Conservation (phyloP, 345 rosid genomes). For the Eucalyptus paniculata region DNA sequence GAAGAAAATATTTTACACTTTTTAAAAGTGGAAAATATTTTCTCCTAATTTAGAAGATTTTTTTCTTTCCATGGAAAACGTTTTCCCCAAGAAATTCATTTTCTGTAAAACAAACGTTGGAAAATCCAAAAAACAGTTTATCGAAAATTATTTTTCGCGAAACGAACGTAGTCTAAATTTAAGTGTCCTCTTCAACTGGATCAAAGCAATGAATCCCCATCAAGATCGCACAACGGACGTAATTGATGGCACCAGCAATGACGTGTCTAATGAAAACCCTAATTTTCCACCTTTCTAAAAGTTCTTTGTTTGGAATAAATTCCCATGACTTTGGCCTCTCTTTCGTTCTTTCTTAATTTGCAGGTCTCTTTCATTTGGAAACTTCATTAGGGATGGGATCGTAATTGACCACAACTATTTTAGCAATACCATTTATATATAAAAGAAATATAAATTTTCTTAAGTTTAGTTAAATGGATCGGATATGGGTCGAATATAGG, state of each 20-base stretch:
- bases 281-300: not conserved
- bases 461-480: no score
- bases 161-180: not conserved
- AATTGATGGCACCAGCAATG: not conserved
- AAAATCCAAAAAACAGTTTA: no score
- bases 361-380: not conserved
- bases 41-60: no score
- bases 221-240: not conserved
- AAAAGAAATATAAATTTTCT: no score
- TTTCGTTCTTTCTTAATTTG: not conserved
- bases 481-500: no score
- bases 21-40: no score
- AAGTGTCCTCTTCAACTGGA: not conserved
- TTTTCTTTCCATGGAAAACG: no score
- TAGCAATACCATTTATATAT: no score
- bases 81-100: no score
- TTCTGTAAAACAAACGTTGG: fast-evolving
- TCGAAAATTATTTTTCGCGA: no score
- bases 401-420: not conserved
- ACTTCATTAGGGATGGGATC: not conserved
- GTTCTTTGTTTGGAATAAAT: not conserved
- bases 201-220: not conserved
- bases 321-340: not conserved
- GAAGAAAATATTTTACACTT: no score
- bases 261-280: not conserved